Evolutionary conservation across 2,329 filamentous ascomycete genomes (phyloP), one percentile per base, ranked within the genome.

Genomic region (Penicillium griseofulvum): DNA sequence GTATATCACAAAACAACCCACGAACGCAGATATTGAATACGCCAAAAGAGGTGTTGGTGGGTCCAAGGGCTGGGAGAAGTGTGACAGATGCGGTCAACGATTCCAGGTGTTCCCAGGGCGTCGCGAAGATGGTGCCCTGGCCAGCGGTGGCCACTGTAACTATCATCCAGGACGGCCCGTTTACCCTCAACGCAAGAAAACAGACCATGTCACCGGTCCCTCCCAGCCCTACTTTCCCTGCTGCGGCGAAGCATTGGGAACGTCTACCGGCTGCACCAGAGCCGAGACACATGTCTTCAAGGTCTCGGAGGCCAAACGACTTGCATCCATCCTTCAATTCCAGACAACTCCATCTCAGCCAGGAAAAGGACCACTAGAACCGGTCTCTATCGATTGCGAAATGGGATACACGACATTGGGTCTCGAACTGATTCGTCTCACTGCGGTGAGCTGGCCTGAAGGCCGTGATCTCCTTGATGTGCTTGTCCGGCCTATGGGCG

Each of bases 361-460:
- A 41, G 59, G 62, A 12, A 67, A 71, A 57, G 65, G 60, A 37
- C 58, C 54, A 22, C 65, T 64, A 29, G 64, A 59, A 1, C 83
- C 83, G 34, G 85, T 97, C 11, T 88, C 86, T 60, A 93, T 99
- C 66, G 94, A 99, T 71, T 97, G 94, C 67, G 94, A 99, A 70
- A 99, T 99, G 94, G 90, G 90, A 5, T 97, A 96, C 69, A 99
- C 95, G 0, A 89, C 90, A 0, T 74, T 88, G 47, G 94, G 95
- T 0, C 78, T 97, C 61, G 94, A 99, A 71, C 81, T 99, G 17
- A 87, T 97, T 54, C 90, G 94, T 9, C 74, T 99, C 3, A 97
- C 94, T 0, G 92, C 90, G 5, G 87, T 93, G 4, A 85, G 87
- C 10, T 99, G 94, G 92, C 93, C 93, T 0, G 78, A 81, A 9